Conservation (phyloP, 495 filamentous ascomycete genomes). For the Venustampulla echinocandica region DNA sequence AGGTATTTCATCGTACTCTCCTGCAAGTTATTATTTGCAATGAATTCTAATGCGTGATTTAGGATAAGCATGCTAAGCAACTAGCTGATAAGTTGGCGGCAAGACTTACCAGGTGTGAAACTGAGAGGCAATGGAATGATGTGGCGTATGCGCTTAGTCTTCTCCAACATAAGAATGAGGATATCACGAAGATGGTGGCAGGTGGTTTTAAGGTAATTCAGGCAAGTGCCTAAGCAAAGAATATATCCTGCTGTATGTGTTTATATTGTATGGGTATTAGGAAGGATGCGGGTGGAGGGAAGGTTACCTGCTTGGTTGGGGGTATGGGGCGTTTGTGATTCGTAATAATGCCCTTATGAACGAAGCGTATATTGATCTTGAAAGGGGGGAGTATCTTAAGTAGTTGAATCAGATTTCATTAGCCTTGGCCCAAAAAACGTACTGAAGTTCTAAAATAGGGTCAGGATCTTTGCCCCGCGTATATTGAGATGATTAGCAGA, state of each 20-base stretch:
- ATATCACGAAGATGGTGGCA: slow-evolving; percentile 73
- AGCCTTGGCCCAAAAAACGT: too few relatives aligned
- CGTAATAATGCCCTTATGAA: not conserved
- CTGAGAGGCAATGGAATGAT: slow-evolving; percentile 93
- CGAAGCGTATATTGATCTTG: not conserved
- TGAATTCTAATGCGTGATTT: slow-evolving; percentile 11
- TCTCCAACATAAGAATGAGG: slow-evolving; percentile 95
- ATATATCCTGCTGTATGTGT: not conserved
- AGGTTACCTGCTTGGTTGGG: too few relatives aligned
- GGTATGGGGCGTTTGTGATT: not conserved
- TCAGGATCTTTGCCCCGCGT: too few relatives aligned
- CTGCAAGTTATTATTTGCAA: not conserved
- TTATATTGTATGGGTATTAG: not conserved
- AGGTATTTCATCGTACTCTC: slow-evolving; percentile 47
- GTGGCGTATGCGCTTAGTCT: slow-evolving; percentile 84
- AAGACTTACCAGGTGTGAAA: slow-evolving; percentile 76
- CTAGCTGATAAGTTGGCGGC: slow-evolving; percentile 89
- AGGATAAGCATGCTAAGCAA: slow-evolving; percentile 98
- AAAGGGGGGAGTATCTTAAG: too few relatives aligned
- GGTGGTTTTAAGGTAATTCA: slow-evolving; percentile 84
- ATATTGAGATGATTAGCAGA: too few relatives aligned
- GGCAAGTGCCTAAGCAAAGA: slow-evolving; percentile 42
- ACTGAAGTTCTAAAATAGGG: too few relatives aligned
- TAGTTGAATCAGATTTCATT: too few relatives aligned
- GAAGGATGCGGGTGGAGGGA: not conserved